These are phyloP conservation scores for Phellopilus nigrolimitatus DNA, from an alignment of 1,284 basidiomycete species.

Conservation along the genomic window DNA sequence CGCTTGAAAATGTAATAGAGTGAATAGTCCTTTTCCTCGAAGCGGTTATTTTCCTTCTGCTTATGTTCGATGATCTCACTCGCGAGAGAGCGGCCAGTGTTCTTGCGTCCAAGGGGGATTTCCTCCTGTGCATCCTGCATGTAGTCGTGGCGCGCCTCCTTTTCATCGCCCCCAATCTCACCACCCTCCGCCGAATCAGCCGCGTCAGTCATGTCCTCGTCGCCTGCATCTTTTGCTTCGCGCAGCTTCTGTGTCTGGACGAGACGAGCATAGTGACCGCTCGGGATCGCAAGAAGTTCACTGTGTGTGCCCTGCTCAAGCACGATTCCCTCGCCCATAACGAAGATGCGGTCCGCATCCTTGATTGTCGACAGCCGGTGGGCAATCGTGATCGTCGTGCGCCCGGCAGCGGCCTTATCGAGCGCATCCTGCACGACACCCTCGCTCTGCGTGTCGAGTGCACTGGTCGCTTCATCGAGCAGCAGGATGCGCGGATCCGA, in stretches of 20 bases:
- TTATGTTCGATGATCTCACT: conserved; percentile 62
- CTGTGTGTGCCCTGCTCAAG: conserved; percentile 84
- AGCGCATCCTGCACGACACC: conserved; percentile 93
- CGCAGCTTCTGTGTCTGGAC: conserved; percentile 80
- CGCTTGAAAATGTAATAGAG: conserved; percentile 66
- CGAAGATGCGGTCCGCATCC: conserved; percentile 80
- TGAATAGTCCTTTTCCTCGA: conserved; percentile 33
- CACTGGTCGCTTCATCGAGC: conserved; percentile 85
- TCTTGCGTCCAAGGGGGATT: conserved; percentile 59
- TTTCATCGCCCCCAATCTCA: conserved; percentile 20
- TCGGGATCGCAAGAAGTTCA: conserved; percentile 58
- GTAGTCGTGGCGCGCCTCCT: conserved; percentile 38
- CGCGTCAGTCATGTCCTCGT: conserved; percentile 29
- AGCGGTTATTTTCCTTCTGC: conserved; percentile 25
- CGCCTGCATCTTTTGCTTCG: conserved; percentile 37
- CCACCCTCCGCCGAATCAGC: conserved; percentile 22
- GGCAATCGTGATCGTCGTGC: conserved; percentile 76
- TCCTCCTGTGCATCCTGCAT: conserved; percentile 45
- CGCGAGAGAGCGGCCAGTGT: conserved; percentile 64
- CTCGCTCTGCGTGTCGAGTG: conserved; percentile 88
- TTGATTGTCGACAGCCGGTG: conserved; percentile 79
- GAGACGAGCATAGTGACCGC: conserved; percentile 71
- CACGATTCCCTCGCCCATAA: conserved; percentile 81
- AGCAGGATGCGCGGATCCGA: conserved; percentile 83
- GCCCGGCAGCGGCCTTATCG: conserved; percentile 81